Percentiles rank a stretch among this genome's conserved stretches.
phyloP scores from a whole-genome alignment of 2,329 filamentous ascomycete species.

The Penicillium sp. region DNA sequence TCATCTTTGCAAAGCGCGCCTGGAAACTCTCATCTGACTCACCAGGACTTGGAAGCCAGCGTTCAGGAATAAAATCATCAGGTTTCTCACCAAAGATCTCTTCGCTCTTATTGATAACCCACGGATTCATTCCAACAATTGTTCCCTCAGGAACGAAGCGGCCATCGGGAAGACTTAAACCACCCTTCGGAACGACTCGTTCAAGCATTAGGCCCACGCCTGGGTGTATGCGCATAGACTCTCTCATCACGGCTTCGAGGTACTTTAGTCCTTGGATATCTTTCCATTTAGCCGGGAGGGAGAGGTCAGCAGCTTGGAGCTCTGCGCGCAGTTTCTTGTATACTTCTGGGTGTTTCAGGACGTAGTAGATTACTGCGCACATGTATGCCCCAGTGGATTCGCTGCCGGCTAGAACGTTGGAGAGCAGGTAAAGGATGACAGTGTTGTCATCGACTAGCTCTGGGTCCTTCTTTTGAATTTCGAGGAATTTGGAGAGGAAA shows the following conservation, averaged over 20 bases:
- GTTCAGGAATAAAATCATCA: slow-evolving; percentile 51
- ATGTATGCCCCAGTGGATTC: slow-evolving; percentile 39
- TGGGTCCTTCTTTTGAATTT: slow-evolving; percentile 13
- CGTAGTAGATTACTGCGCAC: slow-evolving; percentile 32
- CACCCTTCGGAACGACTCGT: slow-evolving; percentile 48
- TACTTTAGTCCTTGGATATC: slow-evolving; percentile 36
- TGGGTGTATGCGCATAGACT: slow-evolving; percentile 54
- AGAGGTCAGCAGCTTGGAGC: slow-evolving; percentile 16
- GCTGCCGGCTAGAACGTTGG: slow-evolving; percentile 32
- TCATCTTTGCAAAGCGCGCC: slow-evolving; percentile 20
- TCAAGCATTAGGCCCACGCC: slow-evolving; percentile 52
- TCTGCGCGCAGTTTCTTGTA: slow-evolving; percentile 28
- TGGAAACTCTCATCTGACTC: slow-evolving; percentile 15
- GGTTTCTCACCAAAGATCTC: slow-evolving; percentile 70
- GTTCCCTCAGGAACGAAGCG: slow-evolving; percentile 26
- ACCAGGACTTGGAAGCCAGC: slow-evolving; percentile 25
- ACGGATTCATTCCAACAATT: slow-evolving; percentile 62
- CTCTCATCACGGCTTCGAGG: slow-evolving; percentile 55
- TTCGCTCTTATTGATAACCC: slow-evolving; percentile 69
- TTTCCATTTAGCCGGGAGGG: slow-evolving; percentile 18
- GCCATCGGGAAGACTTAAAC: slow-evolving; percentile 22
- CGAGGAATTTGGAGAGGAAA: slow-evolving; percentile 12
- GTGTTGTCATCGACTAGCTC: slow-evolving; percentile 12
- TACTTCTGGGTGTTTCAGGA: slow-evolving; percentile 27
- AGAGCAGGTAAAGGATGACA: slow-evolving; percentile 12